Conservation (phyloP, 192 early-diverging fungal genomes). For the Coemansia sp. region DNA sequence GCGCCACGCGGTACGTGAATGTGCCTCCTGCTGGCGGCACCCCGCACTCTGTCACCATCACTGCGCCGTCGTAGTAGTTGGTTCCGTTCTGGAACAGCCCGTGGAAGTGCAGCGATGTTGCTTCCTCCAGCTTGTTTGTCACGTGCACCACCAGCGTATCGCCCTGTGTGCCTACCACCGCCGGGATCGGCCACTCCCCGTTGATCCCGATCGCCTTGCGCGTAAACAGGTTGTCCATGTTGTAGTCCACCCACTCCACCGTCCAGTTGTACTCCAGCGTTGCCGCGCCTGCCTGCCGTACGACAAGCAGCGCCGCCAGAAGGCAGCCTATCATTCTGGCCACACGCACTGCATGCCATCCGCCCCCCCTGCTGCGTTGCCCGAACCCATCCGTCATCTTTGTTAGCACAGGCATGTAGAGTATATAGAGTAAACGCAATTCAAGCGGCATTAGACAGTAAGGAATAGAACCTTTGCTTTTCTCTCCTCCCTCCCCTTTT, state of each 20-base stretch:
- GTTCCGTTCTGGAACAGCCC: conserved; percentile 80
- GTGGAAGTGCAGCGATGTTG: conserved; percentile 72
- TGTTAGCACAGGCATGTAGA: too few relatives aligned
- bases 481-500: too few relatives aligned
- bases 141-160: conserved; percentile 45
- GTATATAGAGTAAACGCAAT: too few relatives aligned
- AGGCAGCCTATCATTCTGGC: background rate
- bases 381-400: too few relatives aligned
- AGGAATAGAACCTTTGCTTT: too few relatives aligned
- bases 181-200: conserved; percentile 63
- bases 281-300: background rate
- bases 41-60: conserved; percentile 70
- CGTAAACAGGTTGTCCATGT: conserved; percentile 61
- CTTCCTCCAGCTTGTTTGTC: conserved; percentile 60
- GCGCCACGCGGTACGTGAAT: conserved; percentile 70
- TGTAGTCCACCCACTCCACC: conserved; percentile 60
- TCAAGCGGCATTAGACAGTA: too few relatives aligned
- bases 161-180: conserved; percentile 20
- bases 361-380: too few relatives aligned
- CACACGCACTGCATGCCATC: background rate
- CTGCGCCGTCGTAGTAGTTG: conserved; percentile 68
- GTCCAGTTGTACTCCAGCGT: conserved; percentile 64
- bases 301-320: background rate
- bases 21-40: conserved; percentile 64
- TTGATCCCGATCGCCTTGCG: conserved; percentile 70